These are phyloP conservation scores for Hibiscus trionum DNA, from an alignment of 345 rosid species.

Conservation along the genomic window DNA sequence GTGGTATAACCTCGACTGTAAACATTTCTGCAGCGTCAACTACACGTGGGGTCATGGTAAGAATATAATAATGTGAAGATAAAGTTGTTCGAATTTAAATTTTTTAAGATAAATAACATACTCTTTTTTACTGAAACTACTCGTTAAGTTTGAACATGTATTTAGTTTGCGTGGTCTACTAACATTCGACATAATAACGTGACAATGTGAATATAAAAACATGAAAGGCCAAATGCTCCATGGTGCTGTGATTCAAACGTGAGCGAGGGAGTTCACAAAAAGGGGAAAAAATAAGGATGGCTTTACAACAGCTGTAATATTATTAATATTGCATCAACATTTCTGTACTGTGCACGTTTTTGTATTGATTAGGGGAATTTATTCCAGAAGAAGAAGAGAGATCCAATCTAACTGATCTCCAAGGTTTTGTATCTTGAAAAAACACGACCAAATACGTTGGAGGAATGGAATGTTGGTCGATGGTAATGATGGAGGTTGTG, in stretches of 20 bases:
- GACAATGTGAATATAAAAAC: neutral
- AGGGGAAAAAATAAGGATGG: neutral
- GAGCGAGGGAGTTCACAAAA: neutral
- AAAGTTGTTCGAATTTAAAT: no score
- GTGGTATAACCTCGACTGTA: no score
- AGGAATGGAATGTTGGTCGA: no score
- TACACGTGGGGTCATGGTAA: neutral
- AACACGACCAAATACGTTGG: no score
- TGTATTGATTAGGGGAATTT: neutral
- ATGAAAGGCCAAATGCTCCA: neutral
- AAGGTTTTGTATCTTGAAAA: neutral
- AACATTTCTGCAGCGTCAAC: neutral
- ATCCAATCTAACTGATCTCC: neutral
- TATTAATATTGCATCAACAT: neutral
- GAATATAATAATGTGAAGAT: neutral
- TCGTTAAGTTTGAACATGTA: no score
- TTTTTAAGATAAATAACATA: no score
- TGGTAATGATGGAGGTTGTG: neutral
- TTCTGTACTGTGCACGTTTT: constrained; percentile 3
- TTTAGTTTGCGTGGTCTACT: neutral
- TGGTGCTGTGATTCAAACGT: neutral
- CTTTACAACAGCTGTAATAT: neutral
- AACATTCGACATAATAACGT: neutral
- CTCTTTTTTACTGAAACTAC: no score
- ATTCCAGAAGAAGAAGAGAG: neutral